These are phyloP conservation scores for Dictyostelium capitatum DNA, from an alignment of 78 protist genomes.

Conservation along the genomic window DNA sequence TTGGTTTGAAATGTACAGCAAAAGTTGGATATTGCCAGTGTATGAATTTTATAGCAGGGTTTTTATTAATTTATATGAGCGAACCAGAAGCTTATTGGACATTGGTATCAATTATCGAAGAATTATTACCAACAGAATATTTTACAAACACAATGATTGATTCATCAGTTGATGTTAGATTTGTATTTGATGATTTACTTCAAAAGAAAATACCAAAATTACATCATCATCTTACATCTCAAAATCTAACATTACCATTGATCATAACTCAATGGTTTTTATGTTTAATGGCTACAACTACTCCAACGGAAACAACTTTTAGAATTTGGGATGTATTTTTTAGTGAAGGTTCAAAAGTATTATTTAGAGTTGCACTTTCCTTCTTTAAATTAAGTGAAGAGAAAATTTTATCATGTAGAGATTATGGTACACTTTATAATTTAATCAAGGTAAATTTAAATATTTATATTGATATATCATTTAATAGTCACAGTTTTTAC, in stretches of 20 bases:
- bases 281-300: conserved; percentile 76
- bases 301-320: conserved; percentile 84
- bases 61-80: conserved; percentile 87
- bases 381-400: conserved; percentile 77
- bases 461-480: not conserved
- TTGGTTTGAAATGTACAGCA: not conserved
- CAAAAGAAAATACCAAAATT: conserved; percentile 57
- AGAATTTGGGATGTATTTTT: conserved; percentile 90
- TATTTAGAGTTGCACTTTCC: conserved; percentile 82
- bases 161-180: conserved; percentile 81
- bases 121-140: conserved; percentile 82
- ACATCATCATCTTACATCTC: conserved; percentile 23
- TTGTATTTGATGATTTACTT: conserved; percentile 76
- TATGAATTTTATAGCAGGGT: conserved; percentile 91
- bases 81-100: conserved; percentile 94
- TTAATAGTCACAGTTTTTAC: too few relatives aligned
- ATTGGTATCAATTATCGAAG: conserved; percentile 86
- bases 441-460: conserved; percentile 35
- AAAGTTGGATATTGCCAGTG: conserved; percentile 94
- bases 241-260: conserved; percentile 52
- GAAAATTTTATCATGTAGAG: conserved; percentile 63
- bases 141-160: conserved; percentile 82
- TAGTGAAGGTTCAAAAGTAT: conserved; percentile 84
- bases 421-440: conserved; percentile 63
- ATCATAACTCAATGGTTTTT: conserved; percentile 87